These are phyloP conservation scores for Przewalskia tangutica DNA, from an alignment of 257 asterid species.

Conservation along the genomic window DNA sequence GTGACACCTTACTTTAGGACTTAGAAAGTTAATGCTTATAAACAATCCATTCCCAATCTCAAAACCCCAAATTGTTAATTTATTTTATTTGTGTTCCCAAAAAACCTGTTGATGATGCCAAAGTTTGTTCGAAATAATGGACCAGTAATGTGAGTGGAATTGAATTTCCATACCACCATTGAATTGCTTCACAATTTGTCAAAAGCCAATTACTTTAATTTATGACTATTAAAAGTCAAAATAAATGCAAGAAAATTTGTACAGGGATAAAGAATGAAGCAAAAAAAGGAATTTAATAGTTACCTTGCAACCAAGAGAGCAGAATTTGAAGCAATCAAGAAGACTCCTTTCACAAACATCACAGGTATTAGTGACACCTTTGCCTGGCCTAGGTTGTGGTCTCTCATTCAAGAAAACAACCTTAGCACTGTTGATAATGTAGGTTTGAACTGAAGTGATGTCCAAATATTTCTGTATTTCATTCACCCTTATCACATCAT, in stretches of 20 bases:
- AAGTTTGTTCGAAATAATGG: not conserved
- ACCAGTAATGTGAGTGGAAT: not conserved
- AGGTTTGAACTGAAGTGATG: conserved; percentile 62
- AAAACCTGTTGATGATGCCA: not conserved
- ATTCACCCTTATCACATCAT: conserved; percentile 70
- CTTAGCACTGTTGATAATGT: conserved; percentile 75
- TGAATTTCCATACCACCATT: not conserved
- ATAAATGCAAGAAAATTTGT: not conserved
- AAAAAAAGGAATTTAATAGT: not conserved
- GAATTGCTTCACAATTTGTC: not conserved
- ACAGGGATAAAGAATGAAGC: not conserved
- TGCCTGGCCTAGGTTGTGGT: conserved; percentile 90
- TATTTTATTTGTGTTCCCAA: too few relatives aligned
- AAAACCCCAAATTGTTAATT: not conserved
- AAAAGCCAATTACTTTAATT: not conserved
- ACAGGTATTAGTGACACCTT: conserved; percentile 79
- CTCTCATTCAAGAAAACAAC: conserved; percentile 74
- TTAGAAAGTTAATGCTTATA: not conserved
- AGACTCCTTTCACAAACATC: conserved; percentile 74
- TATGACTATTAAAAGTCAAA: not conserved
- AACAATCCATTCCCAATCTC: not conserved
- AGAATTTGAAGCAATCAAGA: conserved; percentile 68
- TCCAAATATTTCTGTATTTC: conserved; percentile 76
- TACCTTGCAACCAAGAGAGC: conserved; percentile 97
- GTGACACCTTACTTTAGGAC: too few relatives aligned